Evolutionary conservation across 2,329 filamentous ascomycete genomes (phyloP), one percentile per base, ranked within the genome.

Genomic region (Colletotrichum cuscutae): DNA sequence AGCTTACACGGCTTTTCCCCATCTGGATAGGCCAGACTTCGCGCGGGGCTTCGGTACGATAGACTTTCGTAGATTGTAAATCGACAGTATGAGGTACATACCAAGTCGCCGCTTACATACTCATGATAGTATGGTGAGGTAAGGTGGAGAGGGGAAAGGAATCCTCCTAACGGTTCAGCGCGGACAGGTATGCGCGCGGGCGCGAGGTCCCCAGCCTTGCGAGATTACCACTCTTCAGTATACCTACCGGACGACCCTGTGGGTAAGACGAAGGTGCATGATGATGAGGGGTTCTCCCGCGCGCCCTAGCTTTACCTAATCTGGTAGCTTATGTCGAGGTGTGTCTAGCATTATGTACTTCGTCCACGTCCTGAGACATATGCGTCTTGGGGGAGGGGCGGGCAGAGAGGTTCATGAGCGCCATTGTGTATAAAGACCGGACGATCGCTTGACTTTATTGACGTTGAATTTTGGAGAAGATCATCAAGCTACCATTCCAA

Each of bases 271-370:
- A 22, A 57, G 28, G 19, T 57, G 52, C 62, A 65, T 54, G 46
- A 15, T 3, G 19, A 49, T 32, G 52, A 65, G 53, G 63, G 53
- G 32, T 24, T 46, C 13, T 42, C 37, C 37, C 37, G 37, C 37
- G 32, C 35, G 42, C 24, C 22, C 22, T 37, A 15, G 62, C 62
- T 65, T 46, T 53, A 11, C 68, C 62, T 30, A 30, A 59, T 70
- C 37, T 32, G 62, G 54, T 26, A 70, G 19, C 24, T 32, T 60
- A 66, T 19, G 42, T 66, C 68, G 68, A 66, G 30, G 32, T 53
- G 68, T 46, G 28, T 70, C 32, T 24, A 28, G 13, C 37, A 8
- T 2, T 19, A 42, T 15, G 37, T 42, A 42, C 6, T 7, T 42
- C 35, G 19, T 49, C 19, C 42, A 49, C 8, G 42, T 22, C 42